Percentiles rank a stretch among this genome's conserved stretches.
Conservation (phyloP, 768 basidiomycete species). For the Pisolithus microcarpus region DNA sequence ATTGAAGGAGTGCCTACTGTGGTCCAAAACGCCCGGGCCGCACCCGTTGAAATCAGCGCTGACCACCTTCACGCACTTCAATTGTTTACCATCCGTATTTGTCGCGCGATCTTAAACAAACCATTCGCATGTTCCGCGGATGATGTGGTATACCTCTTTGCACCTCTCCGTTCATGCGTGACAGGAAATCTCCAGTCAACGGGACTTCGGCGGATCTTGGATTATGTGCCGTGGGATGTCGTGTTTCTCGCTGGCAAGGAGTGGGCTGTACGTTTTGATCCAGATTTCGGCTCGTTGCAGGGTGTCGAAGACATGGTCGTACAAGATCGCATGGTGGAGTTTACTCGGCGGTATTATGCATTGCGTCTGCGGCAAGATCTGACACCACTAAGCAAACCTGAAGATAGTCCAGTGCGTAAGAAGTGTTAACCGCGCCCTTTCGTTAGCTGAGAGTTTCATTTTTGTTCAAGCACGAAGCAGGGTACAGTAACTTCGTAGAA, state of each 20-base stretch:
- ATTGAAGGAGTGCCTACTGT: slow-evolving; percentile 39
- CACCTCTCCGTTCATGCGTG: slow-evolving; percentile 42
- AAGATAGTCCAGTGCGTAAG: slow-evolving; percentile 52
- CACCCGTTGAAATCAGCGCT: slow-evolving; percentile 43
- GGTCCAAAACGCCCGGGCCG: slow-evolving; percentile 38
- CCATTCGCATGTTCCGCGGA: slow-evolving; percentile 48
- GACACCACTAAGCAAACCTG: slow-evolving; percentile 64
- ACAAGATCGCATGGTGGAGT: slow-evolving; percentile 72
- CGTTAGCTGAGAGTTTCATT: slow-evolving; percentile 2
- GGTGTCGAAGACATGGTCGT: slow-evolving; percentile 59
- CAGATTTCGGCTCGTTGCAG: slow-evolving; percentile 22
- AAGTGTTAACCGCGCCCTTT: neutral
- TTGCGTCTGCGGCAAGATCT: slow-evolving; percentile 55
- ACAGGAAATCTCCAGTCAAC: slow-evolving; percentile 21
- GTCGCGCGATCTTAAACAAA: slow-evolving; percentile 61
- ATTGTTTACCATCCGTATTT: slow-evolving; percentile 57
- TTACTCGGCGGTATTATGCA: slow-evolving; percentile 62
- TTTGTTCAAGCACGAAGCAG: slow-evolving; percentile 47
- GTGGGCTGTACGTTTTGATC: slow-evolving; percentile 44
- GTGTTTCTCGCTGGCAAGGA: slow-evolving; percentile 45
- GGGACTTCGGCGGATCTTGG: slow-evolving; percentile 27
- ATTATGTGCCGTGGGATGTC: slow-evolving; percentile 57
- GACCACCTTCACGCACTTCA: slow-evolving; percentile 43
- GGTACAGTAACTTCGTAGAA: slow-evolving; percentile 55
- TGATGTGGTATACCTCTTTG: slow-evolving; percentile 58